A percentile compares a stretch with the other conserved stretches of the same genome.
Conservation (phyloP, 2,329 filamentous ascomycete genomes). For the Seiridium cupressi region DNA sequence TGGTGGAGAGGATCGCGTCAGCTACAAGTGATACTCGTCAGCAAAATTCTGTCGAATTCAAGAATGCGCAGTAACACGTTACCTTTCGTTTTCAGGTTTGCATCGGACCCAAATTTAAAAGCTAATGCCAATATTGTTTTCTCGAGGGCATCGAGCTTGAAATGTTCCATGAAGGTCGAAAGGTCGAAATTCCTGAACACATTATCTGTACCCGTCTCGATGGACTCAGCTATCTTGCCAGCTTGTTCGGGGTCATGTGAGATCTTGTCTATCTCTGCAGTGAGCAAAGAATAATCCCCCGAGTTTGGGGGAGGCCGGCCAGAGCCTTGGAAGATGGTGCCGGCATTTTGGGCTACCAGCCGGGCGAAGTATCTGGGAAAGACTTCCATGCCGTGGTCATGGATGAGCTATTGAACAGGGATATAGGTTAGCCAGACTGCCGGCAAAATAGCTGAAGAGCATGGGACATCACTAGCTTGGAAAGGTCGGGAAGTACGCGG, state of each 20-base stretch:
- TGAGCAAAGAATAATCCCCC: slow-evolving; percentile 80
- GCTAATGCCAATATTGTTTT: slow-evolving; percentile 86
- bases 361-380: slow-evolving; percentile 94
- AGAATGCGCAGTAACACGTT: neutral
- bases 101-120: slow-evolving; percentile 78
- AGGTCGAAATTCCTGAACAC: slow-evolving; percentile 95
- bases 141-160: slow-evolving; percentile 84
- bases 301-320: slow-evolving; percentile 72
- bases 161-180: slow-evolving; percentile 93
- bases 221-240: slow-evolving; percentile 86
- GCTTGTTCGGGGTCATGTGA: slow-evolving; percentile 78
- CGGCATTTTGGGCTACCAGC: slow-evolving; percentile 85
- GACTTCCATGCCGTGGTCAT: slow-evolving; percentile 99
- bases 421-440: slow-evolving; percentile 7
- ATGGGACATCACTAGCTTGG: neutral
- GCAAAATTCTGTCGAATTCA: neutral
- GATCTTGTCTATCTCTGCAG: slow-evolving; percentile 83
- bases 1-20: slow-evolving; percentile 83
- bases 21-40: slow-evolving; percentile 56
- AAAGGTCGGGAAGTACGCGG: neutral
- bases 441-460: neutral
- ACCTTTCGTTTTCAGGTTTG: slow-evolving; percentile 90
- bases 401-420: slow-evolving; percentile 67
- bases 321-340: slow-evolving; percentile 82
- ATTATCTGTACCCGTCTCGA: slow-evolving; percentile 88